phyloP scores from a whole-genome alignment of 2,329 filamentous ascomycete genomes.

The Nemania serpens region DNA sequence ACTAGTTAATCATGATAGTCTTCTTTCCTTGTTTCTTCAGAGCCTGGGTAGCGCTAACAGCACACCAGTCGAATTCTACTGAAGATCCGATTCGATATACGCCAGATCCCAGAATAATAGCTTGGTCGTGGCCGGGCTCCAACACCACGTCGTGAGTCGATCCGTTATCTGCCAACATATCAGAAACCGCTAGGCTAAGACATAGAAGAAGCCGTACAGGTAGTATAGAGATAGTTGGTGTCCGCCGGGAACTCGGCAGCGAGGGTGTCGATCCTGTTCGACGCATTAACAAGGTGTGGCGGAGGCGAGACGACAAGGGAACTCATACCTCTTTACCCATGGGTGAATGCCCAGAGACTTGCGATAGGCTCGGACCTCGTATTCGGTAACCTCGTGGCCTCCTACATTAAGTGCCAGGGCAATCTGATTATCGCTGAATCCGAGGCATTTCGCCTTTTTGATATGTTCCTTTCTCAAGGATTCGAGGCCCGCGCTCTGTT shows the following conservation, averaged over 20 bases:
- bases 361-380: conserved; percentile 65
- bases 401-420: conserved; percentile 71
- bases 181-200: background rate
- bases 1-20: conserved; percentile 92
- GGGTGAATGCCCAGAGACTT: conserved; percentile 78
- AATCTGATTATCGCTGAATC: conserved; percentile 97
- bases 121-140: conserved; percentile 70
- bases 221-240: conserved; percentile 96
- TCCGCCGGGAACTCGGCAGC: conserved; percentile 95
- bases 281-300: background rate
- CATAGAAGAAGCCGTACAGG: conserved; percentile 50
- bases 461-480: conserved; percentile 88
- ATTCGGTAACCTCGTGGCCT: conserved; percentile 75
- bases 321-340: conserved; percentile 81
- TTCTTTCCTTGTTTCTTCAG: conserved; percentile 89
- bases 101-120: conserved; percentile 87
- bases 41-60: conserved; percentile 84
- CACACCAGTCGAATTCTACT: conserved; percentile 99
- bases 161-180: conserved; percentile 68
- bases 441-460: conserved; percentile 92
- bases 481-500: conserved; percentile 80
- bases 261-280: conserved; percentile 78
- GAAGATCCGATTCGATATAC: conserved; percentile 98
- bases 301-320: background rate
- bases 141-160: conserved; percentile 92